Percentiles rank a stretch among this genome's conserved stretches.
phyloP scores from a whole-genome alignment of 495 filamentous ascomycete species.

The Pseudomonodictys pantanalensis region DNA sequence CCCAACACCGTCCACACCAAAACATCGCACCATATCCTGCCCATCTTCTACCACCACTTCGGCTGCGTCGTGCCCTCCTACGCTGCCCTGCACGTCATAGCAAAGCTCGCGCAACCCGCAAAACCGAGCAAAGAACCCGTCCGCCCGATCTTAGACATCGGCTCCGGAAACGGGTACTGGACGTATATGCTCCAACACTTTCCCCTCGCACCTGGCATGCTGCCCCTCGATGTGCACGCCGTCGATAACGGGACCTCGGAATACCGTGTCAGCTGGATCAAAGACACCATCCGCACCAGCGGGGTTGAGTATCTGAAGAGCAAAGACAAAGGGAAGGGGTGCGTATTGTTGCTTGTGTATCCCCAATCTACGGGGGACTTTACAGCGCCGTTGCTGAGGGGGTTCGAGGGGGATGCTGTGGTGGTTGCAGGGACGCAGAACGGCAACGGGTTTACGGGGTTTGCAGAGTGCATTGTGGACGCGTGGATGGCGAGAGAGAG shows the following conservation, averaged over 20 bases:
- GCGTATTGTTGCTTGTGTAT: constrained; percentile 59
- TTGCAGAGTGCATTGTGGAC: constrained; percentile 52
- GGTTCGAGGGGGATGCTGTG: constrained; percentile 56
- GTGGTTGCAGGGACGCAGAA: constrained; percentile 65
- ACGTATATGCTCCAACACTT: constrained; percentile 52
- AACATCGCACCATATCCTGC: constrained; percentile 55
- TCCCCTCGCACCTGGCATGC: constrained; percentile 36
- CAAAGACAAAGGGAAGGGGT: constrained; percentile 37
- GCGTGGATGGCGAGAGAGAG: constrained; percentile 53
- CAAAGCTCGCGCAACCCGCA: constrained; percentile 38
- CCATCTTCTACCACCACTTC: constrained; percentile 67
- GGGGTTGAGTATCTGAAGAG: constrained; percentile 47
- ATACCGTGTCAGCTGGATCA: constrained; percentile 59
- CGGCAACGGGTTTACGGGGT: constrained; percentile 61
- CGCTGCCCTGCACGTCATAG: constrained; percentile 52
- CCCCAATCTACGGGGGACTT: constrained; percentile 57
- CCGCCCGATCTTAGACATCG: constrained; percentile 52
- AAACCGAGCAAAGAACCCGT: constrained; percentile 27
- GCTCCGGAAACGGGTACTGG: constrained; percentile 63
- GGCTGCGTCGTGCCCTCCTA: constrained; percentile 59
- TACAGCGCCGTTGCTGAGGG: constrained; percentile 50
- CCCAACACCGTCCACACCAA: constrained; percentile 38
- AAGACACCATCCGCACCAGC: constrained; percentile 52
- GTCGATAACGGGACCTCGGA: constrained; percentile 55
- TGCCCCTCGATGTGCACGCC: constrained; percentile 37